Evolutionary conservation across 257 asterid species (phyloP).

Genomic region (Cordia subcordata): DNA sequence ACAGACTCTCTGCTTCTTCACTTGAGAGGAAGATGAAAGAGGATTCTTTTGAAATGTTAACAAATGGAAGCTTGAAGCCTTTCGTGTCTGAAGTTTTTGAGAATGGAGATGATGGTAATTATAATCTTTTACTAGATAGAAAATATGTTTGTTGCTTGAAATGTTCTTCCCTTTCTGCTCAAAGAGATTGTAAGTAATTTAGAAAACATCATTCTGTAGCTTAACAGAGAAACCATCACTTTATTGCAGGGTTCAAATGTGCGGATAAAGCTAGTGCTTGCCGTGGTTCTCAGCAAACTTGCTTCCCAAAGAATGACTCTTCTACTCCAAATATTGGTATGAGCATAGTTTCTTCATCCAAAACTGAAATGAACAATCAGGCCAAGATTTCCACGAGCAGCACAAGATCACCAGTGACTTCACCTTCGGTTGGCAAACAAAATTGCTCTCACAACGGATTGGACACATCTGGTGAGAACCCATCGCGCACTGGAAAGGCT

Average conservation of each 20-base stretch:
- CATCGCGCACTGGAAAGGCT: constrained; percentile 38
- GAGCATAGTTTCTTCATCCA: constrained; percentile 36
- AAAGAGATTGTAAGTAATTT: neutral
- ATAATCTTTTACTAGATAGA: neutral
- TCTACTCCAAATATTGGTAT: constrained; percentile 35
- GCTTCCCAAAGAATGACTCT: constrained; percentile 32
- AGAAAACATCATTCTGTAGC: neutral
- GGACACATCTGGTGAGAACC: constrained; percentile 45
- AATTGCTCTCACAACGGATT: constrained; percentile 31
- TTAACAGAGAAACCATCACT: neutral
- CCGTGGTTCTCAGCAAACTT: constrained; percentile 29
- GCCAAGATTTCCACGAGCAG: constrained; percentile 27
- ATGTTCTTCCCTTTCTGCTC: constrained; percentile 1
- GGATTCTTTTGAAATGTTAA: constrained; percentile 38
- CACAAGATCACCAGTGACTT: constrained; percentile 23
- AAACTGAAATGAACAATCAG: constrained; percentile 37
- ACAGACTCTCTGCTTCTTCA: constrained; percentile 36
- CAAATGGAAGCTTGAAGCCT: constrained; percentile 45
- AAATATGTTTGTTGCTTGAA: too few relatives aligned
- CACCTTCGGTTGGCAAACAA: constrained; percentile 38
- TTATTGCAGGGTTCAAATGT: constrained; percentile 47
- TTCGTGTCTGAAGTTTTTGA: constrained; percentile 40
- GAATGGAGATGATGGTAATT: constrained; percentile 57
- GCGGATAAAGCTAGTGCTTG: constrained; percentile 41
- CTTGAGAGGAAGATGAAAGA: constrained; percentile 42